A percentile compares a stretch with the other conserved stretches of the same genome.
Conservation (phyloP, 2,329 filamentous ascomycete genomes). For the Akanthomyces lecanii region DNA sequence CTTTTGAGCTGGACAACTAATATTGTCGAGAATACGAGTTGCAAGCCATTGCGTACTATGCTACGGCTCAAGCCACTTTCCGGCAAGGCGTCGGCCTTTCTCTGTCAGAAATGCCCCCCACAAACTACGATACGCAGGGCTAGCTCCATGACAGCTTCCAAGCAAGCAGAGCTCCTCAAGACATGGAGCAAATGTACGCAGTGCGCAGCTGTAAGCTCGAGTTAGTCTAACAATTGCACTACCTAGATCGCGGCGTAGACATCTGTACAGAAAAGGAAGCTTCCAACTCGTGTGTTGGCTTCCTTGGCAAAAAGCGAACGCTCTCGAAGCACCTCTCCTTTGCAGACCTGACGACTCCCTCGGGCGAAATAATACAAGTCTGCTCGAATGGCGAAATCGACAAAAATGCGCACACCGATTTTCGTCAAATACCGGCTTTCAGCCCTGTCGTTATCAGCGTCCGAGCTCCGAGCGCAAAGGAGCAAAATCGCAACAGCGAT, state of each 20-base stretch:
- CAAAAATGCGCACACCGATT: constrained; percentile 34
- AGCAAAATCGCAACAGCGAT: constrained; percentile 22
- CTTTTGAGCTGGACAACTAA: background rate
- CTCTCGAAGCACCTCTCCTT: constrained; percentile 69
- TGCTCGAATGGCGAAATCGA: constrained; percentile 38
- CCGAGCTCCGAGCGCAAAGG: constrained; percentile 23
- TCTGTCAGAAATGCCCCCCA: constrained; percentile 4
- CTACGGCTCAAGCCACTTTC: background rate
- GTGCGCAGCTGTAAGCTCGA: background rate
- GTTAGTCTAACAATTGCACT: background rate
- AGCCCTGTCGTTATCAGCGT: constrained; percentile 51
- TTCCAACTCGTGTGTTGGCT: constrained; percentile 53
- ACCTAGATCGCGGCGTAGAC: constrained; percentile 27
- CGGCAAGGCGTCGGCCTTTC: background rate
- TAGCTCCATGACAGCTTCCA: constrained; percentile 16
- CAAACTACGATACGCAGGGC: background rate
- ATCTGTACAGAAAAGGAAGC: constrained; percentile 20
- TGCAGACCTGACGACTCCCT: constrained; percentile 47
- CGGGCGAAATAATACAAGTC: constrained; percentile 41
- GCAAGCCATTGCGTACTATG: background rate
- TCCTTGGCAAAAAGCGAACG: constrained; percentile 64
- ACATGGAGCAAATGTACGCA: constrained; percentile 31
- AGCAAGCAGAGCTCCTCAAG: constrained; percentile 24
- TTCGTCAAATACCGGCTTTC: constrained; percentile 45
- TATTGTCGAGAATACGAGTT: background rate